Percentiles rank a stretch among this genome's conserved stretches.
Conservation (phyloP, 345 rosid genomes). For the Arabidopsis thaliana region DNA sequence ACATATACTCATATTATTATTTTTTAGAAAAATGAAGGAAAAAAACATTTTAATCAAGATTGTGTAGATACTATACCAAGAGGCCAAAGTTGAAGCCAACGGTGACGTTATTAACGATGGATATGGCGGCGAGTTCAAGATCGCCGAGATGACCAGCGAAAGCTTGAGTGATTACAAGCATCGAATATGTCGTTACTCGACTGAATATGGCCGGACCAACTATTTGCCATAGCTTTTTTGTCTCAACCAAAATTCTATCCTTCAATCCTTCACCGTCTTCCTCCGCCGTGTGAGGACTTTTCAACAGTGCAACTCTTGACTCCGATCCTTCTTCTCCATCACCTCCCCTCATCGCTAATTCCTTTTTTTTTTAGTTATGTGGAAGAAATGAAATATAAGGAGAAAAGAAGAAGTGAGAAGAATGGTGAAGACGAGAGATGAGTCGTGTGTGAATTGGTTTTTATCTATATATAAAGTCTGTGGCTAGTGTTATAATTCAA, state of each 20-base stretch:
- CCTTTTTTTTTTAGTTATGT: not conserved
- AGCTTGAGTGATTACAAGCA: slow-evolving; percentile 90
- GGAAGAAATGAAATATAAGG: slow-evolving; percentile 17
- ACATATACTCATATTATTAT: not conserved
- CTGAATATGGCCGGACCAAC: slow-evolving; percentile 89
- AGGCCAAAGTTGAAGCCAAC: slow-evolving; percentile 86
- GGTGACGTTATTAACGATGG: slow-evolving; percentile 73
- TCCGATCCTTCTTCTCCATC: slow-evolving; percentile 33
- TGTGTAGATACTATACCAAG: slow-evolving; percentile 49
- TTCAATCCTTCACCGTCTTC: slow-evolving; percentile 47
- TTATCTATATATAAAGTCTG: not conserved
- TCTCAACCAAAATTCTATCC: slow-evolving; percentile 64
- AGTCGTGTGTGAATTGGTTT: slow-evolving; percentile 36
- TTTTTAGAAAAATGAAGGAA: not conserved
- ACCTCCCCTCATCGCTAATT: slow-evolving; percentile 29
- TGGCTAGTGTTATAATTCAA: not conserved
- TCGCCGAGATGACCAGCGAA: slow-evolving; percentile 96
- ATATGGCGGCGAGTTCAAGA: slow-evolving; percentile 88
- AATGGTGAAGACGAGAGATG: slow-evolving; percentile 11
- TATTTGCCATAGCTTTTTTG: slow-evolving; percentile 83
- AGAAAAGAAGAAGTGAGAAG: not conserved
- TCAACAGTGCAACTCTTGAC: slow-evolving; percentile 31
- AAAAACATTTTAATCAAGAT: not conserved
- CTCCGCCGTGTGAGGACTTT: slow-evolving; percentile 24
- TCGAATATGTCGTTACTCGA: slow-evolving; percentile 76